phyloP scores from a whole-genome alignment of 495 filamentous ascomycete genomes.

The Talaromyces ruber region DNA sequence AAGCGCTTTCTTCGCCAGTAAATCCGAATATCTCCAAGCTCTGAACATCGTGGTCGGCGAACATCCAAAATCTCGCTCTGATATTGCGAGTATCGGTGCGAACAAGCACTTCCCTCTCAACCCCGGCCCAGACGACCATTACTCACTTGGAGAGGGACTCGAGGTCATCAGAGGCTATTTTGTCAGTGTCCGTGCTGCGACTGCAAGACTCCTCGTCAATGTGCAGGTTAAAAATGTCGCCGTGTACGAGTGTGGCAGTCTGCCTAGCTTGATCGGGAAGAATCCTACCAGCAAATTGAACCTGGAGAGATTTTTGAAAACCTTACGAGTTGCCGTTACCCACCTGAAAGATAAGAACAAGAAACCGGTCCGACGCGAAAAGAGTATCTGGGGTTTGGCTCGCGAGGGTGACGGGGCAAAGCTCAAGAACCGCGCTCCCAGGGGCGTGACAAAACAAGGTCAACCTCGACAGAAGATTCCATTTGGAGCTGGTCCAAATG shows the following conservation, averaged over 20 bases:
- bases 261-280: conserved; percentile 16
- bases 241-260: conserved; percentile 26
- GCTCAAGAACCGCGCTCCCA: background rate
- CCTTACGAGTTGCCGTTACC: conserved; percentile 29
- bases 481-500: conserved; percentile 29
- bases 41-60: conserved; percentile 46
- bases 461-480: background rate
- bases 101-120: conserved; percentile 33
- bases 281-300: background rate
- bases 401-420: conserved; percentile 24
- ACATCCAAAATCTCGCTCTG: conserved; percentile 24
- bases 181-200: conserved; percentile 56
- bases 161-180: conserved; percentile 57
- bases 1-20: conserved; percentile 26
- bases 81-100: conserved; percentile 23
- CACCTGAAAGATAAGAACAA: conserved; percentile 30
- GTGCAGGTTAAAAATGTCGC: conserved; percentile 41
- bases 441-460: background rate
- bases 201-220: conserved; percentile 55
- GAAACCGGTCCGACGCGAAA: conserved; percentile 21
- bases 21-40: conserved; percentile 34
- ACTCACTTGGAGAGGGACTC: conserved; percentile 29
- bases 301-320: conserved; percentile 37
- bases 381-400: conserved; percentile 41
- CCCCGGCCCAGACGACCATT: conserved; percentile 16